Evolutionary conservation across 169 alveolate species (phyloP), one percentile per base, ranked within the genome.

Genomic region (Babesia bigemina): DNA sequence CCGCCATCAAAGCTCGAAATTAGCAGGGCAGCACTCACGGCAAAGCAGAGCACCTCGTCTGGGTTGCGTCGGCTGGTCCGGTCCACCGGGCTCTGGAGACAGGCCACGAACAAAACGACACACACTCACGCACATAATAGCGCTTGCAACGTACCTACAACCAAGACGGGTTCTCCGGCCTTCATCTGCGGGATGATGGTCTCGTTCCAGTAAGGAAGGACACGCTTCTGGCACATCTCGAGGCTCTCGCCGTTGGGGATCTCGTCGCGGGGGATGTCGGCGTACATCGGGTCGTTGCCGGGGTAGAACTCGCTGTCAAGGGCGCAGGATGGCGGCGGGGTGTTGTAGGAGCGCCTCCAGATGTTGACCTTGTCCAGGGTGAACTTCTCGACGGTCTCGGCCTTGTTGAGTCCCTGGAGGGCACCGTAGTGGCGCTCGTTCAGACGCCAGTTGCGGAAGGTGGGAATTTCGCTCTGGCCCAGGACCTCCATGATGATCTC

Each of bases 341-440:
- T 93, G 72, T 95, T 98, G 87, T 95, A 97, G 22, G 98, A 91
- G 75, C 99, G 94, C 86, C 99, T 92, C 99, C 99, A 96, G 17
- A 93, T 84, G 72, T 94, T 92, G 22, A 96, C 99, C 90, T 95
- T 93, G 61, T 95, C 98, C 66, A 96, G 98, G 47, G 99, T 99
- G 87, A 95, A 97, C 87, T 96, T 95, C 53, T 93, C 94, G 2
- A 99, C 98, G 42, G 99, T 96, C 77, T 97, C 99, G 42, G 96
- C 92, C 88, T 98, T 98, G 85, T 98, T 96, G 44, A 96, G 83
- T 17, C 99, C 99, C 92, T 97, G 97, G 19, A 98, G 91, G 29
- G 98, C 97, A 8, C 99, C 99, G 79, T 97, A 98, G 87, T 98
- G 99, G 50, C 99, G 88, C 71, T 97, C 99, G 86, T 98, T 98